phyloP scores from a whole-genome alignment of 2,329 filamentous ascomycete species.

The Diaporthe vaccinii region DNA sequence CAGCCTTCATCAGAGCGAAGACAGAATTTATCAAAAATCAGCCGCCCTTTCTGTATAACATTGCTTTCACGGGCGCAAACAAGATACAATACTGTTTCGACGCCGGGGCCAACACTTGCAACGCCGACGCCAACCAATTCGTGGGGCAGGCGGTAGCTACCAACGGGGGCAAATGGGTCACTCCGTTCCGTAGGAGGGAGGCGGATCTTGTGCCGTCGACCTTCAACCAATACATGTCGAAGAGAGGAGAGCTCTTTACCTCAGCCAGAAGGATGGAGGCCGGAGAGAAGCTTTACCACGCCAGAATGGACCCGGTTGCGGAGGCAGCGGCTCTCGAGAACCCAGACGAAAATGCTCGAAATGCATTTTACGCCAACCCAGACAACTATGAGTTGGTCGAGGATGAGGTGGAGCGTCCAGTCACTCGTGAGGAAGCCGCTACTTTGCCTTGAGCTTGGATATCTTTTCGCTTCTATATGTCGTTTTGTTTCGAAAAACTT shows the following conservation, averaged over 20 bases:
- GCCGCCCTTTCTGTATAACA: not conserved
- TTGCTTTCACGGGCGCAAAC: not conserved
- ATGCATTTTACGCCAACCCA: constrained; percentile 7
- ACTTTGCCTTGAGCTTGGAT: constrained; percentile 3
- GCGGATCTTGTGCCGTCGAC: not conserved
- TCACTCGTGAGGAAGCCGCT: constrained; percentile 1
- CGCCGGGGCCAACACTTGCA: not conserved
- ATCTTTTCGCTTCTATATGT: not conserved
- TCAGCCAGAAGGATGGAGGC: not conserved
- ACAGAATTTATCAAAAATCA: not conserved
- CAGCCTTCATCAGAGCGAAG: not conserved
- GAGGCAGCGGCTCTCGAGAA: not conserved
- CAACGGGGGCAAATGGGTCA: not conserved
- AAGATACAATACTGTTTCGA: not conserved
- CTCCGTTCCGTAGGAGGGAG: not conserved
- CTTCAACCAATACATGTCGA: constrained; percentile 8
- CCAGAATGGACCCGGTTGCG: not conserved
- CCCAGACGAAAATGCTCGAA: not conserved
- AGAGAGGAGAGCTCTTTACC: constrained; percentile 10
- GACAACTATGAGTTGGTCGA: constrained; percentile 19
- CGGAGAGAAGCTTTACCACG: constrained; percentile 24
- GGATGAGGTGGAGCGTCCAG: constrained; percentile 6
- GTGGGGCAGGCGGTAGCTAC: not conserved
- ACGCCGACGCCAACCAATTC: not conserved
- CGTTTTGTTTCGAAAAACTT: too few species aligned